These are phyloP conservation scores for Zelonia costaricensis DNA, from an alignment of 208 protist genomes.

Conservation along the genomic window DNA sequence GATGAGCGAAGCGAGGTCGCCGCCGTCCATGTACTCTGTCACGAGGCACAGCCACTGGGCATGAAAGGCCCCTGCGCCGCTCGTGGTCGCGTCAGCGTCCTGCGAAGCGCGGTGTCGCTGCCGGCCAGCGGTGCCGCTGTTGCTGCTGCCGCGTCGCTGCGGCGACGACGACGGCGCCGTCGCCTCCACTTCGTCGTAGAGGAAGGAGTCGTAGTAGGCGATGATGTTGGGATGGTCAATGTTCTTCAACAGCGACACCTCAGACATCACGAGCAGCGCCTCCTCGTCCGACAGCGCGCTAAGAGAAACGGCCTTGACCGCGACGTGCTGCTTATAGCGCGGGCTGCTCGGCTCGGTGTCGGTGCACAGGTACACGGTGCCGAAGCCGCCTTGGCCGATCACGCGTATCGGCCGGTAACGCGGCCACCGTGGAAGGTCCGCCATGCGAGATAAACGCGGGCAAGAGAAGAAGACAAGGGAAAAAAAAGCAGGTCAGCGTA, in stretches of 20 bases:
- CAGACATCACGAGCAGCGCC: slow-evolving; percentile 71
- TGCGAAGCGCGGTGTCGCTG: background rate
- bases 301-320: slow-evolving; percentile 75
- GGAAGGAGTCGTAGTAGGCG: slow-evolving; percentile 84
- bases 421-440: slow-evolving; percentile 39
- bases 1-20: slow-evolving; percentile 63
- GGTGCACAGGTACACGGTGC: slow-evolving; percentile 77
- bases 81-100: background rate
- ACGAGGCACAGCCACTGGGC: slow-evolving; percentile 75
- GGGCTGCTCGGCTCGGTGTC: slow-evolving; percentile 33
- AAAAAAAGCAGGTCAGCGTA: background rate
- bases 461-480: background rate
- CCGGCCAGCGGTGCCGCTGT: background rate
- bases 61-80: background rate
- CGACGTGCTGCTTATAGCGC: slow-evolving; percentile 36
- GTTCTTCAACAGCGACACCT: slow-evolving; percentile 74
- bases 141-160: too few relatives aligned
- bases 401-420: slow-evolving; percentile 51
- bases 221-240: slow-evolving; percentile 84
- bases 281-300: slow-evolving; percentile 55
- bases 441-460: slow-evolving; percentile 7
- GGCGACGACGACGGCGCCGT: background rate
- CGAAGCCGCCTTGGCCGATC: slow-evolving; percentile 71
- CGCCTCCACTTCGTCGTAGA: slow-evolving; percentile 42
- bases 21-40: slow-evolving; percentile 85